These are phyloP conservation scores for Pichia deserticola DNA, from an alignment of 805 yeast species.

Conservation along the genomic window DNA sequence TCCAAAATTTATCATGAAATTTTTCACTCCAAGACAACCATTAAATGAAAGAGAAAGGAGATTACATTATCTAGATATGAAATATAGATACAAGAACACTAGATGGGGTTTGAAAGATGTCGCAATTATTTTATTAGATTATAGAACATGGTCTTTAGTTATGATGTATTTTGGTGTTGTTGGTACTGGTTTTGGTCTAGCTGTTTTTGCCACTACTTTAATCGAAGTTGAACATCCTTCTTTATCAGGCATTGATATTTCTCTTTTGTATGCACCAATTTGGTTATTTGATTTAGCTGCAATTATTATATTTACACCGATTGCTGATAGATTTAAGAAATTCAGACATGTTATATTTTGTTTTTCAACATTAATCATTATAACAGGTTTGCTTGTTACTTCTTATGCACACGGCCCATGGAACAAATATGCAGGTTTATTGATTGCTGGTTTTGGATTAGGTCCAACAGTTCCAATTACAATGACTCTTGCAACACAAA, in stretches of 20 bases:
- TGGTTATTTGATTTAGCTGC: slow-evolving; percentile 83
- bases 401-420: slow-evolving; percentile 70
- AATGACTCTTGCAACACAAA: slow-evolving; percentile 79
- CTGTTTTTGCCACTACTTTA: slow-evolving; percentile 77
- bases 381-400: slow-evolving; percentile 65
- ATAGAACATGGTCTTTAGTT: slow-evolving; percentile 70
- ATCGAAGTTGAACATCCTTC: slow-evolving; percentile 56
- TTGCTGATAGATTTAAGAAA: slow-evolving; percentile 62
- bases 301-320: slow-evolving; percentile 66
- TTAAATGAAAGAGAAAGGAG: slow-evolving; percentile 44
- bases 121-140: slow-evolving; percentile 45
- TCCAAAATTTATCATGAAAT: slow-evolving; percentile 14
- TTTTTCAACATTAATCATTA: slow-evolving; percentile 56
- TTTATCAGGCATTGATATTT: slow-evolving; percentile 58
- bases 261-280: slow-evolving; percentile 78
- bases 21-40: slow-evolving; percentile 33
- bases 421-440: slow-evolving; percentile 72
- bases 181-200: slow-evolving; percentile 83
- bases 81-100: slow-evolving; percentile 36
- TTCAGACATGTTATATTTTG: slow-evolving; percentile 58
- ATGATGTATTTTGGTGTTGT: slow-evolving; percentile 91
- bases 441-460: slow-evolving; percentile 78
- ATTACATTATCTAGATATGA: slow-evolving; percentile 57
- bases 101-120: slow-evolving; percentile 60
- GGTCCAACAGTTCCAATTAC: slow-evolving; percentile 89